phyloP scores from a whole-genome alignment of 805 yeast genomes.

The Cyberlindnera xishuangbannaensis region DNA sequence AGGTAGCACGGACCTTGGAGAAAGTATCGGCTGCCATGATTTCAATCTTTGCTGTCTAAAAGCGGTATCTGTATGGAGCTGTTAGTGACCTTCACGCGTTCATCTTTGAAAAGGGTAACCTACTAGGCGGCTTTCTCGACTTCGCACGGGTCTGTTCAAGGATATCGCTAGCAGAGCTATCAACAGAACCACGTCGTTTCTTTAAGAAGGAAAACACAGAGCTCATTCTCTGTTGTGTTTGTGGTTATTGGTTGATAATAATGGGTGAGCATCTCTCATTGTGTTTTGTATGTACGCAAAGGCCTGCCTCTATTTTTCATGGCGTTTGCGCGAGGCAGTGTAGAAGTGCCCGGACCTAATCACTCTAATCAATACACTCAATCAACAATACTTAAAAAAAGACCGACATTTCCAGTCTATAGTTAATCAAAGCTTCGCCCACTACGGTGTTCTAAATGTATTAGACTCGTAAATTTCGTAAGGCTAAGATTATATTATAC shows the following conservation, averaged over 20 bases:
- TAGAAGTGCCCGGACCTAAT: too few species aligned
- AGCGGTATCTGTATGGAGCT: slow-evolving; percentile 55
- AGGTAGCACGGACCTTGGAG: slow-evolving; percentile 89
- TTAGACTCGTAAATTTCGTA: too few species aligned
- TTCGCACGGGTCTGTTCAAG: slow-evolving; percentile 28
- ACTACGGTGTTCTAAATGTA: too few species aligned
- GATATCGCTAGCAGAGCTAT: slow-evolving; percentile 25
- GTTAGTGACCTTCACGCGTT: slow-evolving; percentile 15
- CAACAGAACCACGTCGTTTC: slow-evolving; percentile 23
- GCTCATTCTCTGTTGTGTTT: slow-evolving; percentile 3
- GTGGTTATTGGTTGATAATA: not conserved
- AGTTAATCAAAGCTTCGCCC: too few species aligned
- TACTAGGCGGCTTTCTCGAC: slow-evolving; percentile 49
- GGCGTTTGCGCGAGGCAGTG: too few species aligned
- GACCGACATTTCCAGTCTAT: too few species aligned
- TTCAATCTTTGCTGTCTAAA: slow-evolving; percentile 67
- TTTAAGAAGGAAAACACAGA: slow-evolving; percentile 21
- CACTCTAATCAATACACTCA: too few species aligned
- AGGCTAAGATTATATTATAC: too few species aligned
- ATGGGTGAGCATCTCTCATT: not conserved
- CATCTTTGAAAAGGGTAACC: slow-evolving; percentile 5
- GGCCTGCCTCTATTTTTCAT: too few species aligned
- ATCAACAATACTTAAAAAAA: too few species aligned
- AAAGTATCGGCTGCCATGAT: slow-evolving; percentile 78
- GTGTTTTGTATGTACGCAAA: too few species aligned